These are phyloP conservation scores for Huntiella savannae DNA, from an alignment of 2,329 filamentous ascomycete species.

Conservation along the genomic window DNA sequence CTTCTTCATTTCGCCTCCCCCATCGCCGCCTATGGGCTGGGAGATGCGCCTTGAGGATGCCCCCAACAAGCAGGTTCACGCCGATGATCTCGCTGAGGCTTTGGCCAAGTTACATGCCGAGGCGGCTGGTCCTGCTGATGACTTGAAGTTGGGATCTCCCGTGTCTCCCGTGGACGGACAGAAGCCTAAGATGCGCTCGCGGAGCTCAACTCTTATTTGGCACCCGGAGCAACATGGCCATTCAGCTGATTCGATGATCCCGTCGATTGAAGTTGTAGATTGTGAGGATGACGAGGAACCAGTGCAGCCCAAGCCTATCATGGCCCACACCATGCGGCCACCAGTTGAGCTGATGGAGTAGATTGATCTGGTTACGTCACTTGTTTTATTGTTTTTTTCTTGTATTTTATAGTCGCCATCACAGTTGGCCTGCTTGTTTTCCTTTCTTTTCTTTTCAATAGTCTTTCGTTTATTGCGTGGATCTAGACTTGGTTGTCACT, in stretches of 20 bases:
- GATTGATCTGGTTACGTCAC: conserved; percentile 5
- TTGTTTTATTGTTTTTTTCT: neutral
- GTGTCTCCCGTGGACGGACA: conserved; percentile 21
- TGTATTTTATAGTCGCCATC: neutral
- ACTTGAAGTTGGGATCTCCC: conserved; percentile 17
- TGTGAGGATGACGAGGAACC: conserved; percentile 35
- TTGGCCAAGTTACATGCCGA: conserved; percentile 40
- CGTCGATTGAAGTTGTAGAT: conserved; percentile 48
- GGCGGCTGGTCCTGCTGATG: conserved; percentile 12
- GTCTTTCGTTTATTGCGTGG: neutral
- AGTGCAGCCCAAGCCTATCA: conserved; percentile 19
- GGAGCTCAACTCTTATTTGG: conserved; percentile 48
- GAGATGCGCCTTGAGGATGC: conserved; percentile 48
- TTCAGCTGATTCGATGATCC: conserved; percentile 30
- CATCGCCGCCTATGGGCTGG: conserved; percentile 50
- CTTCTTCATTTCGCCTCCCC: conserved; percentile 54
- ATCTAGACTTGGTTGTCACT: neutral
- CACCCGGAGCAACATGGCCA: conserved; percentile 36
- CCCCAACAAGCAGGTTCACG: conserved; percentile 50
- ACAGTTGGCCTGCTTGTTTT: neutral
- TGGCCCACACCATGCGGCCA: conserved; percentile 39
- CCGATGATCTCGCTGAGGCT: conserved; percentile 48
- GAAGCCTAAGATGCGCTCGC: conserved; percentile 26
- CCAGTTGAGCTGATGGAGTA: conserved; percentile 45
- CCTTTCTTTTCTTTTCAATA: neutral